Conservation (phyloP, 2,329 filamentous ascomycete genomes). For the Ceratocystis albifundus region DNA sequence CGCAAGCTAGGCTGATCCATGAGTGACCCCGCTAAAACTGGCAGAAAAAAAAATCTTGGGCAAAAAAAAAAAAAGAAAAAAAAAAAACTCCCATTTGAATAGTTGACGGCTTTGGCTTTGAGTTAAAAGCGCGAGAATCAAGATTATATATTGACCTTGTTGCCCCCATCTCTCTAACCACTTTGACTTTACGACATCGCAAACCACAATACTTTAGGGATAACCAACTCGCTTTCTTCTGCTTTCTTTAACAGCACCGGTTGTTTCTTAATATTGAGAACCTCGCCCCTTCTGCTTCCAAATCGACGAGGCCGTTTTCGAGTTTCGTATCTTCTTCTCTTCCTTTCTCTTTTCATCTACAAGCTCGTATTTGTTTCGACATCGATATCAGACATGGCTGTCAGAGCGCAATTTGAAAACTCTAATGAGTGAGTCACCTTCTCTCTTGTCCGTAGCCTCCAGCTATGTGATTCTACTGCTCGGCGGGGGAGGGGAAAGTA, state of each 20-base stretch:
- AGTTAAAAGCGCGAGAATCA: no score
- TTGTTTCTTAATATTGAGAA: background rate
- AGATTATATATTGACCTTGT: background rate
- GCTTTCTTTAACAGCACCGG: background rate
- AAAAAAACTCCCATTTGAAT: background rate
- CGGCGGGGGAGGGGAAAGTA: background rate
- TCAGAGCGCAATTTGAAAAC: slow-evolving; percentile 72
- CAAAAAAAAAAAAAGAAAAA: slow-evolving; percentile 5
- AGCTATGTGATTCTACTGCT: background rate
- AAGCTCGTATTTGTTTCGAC: background rate
- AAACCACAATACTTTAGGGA: background rate
- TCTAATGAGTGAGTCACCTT: slow-evolving; percentile 63
- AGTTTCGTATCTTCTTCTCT: background rate
- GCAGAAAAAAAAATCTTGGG: slow-evolving; percentile 16
- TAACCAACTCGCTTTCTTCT: background rate
- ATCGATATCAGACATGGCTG: slow-evolving; percentile 42
- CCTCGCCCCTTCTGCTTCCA: background rate
- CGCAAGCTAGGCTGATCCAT: background rate
- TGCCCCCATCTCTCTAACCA: background rate
- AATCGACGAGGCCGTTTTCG: background rate
- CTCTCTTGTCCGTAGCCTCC: background rate
- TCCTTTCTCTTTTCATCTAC: background rate
- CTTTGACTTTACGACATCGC: background rate
- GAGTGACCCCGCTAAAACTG: slow-evolving; percentile 15
- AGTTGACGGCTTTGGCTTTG: background rate